A percentile compares a stretch with the other conserved stretches of the same genome.
Conservation (phyloP, 192 early-diverging fungal species). For the Coemansia umbellata region DNA sequence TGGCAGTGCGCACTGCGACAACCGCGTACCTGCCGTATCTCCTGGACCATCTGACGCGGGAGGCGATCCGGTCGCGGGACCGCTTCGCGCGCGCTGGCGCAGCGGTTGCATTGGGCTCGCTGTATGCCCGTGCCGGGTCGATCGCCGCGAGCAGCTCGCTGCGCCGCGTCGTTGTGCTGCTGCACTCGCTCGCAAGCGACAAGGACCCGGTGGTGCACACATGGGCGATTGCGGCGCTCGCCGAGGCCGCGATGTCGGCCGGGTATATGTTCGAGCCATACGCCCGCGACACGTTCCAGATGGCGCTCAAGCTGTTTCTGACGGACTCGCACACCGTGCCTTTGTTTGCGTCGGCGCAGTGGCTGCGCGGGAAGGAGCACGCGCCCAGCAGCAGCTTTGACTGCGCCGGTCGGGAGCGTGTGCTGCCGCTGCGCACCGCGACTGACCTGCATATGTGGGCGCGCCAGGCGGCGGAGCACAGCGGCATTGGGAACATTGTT, state of each 20-base stretch:
- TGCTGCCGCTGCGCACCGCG: slow-evolving; percentile 8
- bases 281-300: slow-evolving; percentile 80
- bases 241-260: slow-evolving; percentile 80
- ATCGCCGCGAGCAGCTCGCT: slow-evolving; percentile 81
- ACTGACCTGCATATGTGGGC: background rate
- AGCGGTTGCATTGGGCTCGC: slow-evolving; percentile 81
- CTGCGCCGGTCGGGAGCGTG: slow-evolving; percentile 6
- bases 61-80: slow-evolving; percentile 87
- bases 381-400: background rate
- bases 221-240: slow-evolving; percentile 86
- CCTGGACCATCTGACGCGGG: slow-evolving; percentile 42
- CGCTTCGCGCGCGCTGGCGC: slow-evolving; percentile 93
- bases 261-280: slow-evolving; percentile 89
- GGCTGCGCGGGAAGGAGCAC: slow-evolving; percentile 37
- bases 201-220: slow-evolving; percentile 90
- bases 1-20: slow-evolving; percentile 51
- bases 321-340: slow-evolving; percentile 78
- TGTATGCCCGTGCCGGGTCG: slow-evolving; percentile 85
- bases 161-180: slow-evolving; percentile 81
- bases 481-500: slow-evolving; percentile 56
- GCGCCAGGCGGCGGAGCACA: background rate
- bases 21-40: slow-evolving; percentile 31
- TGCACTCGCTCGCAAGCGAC: slow-evolving; percentile 88
- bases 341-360: slow-evolving; percentile 30
- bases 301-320: slow-evolving; percentile 85